Evolutionary conservation across 306 rosid species (phyloP).

Genomic region (Betula pendula): DNA sequence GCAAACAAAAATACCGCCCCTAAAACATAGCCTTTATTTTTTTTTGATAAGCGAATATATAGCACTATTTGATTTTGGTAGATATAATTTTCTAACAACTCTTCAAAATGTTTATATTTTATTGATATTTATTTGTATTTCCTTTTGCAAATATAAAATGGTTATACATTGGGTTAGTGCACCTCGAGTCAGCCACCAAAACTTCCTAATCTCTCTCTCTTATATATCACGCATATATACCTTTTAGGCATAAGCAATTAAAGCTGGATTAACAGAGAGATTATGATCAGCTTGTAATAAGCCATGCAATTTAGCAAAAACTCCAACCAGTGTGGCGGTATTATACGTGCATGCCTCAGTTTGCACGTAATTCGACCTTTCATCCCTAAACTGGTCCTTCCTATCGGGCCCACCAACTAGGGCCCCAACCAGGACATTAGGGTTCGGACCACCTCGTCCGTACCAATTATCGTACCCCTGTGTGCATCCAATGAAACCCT

Average conservation of each 20-base stretch:
- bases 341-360: constrained; percentile 89
- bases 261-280: not conserved
- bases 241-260: constrained; percentile 23
- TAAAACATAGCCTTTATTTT: too few species aligned
- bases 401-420: constrained; percentile 80
- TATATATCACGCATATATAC: not conserved
- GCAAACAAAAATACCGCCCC: too few species aligned
- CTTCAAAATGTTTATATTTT: not conserved
- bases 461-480: constrained; percentile 77
- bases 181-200: not conserved
- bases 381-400: constrained; percentile 54
- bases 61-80: too few species aligned
- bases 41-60: too few species aligned
- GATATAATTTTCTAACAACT: too few species aligned
- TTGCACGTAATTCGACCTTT: constrained; percentile 61
- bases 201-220: not conserved
- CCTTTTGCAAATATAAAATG: not conserved
- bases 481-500: constrained; percentile 76
- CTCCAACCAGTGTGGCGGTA: constrained; percentile 69
- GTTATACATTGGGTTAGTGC: not conserved
- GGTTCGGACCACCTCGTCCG: constrained; percentile 49
- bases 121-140: not conserved
- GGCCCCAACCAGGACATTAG: constrained; percentile 64
- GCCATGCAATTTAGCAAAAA: constrained; percentile 59
- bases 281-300: constrained; percentile 16